These are phyloP conservation scores for Paraphoma chrysanthemicola DNA, from an alignment of 2,329 filamentous ascomycete genomes.

Conservation along the genomic window DNA sequence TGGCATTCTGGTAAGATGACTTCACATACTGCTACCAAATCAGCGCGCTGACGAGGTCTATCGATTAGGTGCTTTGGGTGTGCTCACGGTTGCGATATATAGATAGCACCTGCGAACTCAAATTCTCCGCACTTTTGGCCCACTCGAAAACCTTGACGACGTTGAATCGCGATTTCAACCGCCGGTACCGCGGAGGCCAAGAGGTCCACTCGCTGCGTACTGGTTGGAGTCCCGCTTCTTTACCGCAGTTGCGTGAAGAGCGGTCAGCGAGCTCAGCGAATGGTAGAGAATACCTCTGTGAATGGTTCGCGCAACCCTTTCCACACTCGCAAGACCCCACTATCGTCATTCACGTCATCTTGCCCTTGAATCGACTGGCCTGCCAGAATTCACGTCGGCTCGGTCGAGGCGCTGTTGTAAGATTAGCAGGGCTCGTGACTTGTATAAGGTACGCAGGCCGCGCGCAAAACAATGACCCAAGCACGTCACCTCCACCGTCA, in stretches of 20 bases:
- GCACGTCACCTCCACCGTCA: slow-evolving; percentile 13
- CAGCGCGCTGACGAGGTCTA: slow-evolving; percentile 29
- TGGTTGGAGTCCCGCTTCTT: slow-evolving; percentile 11
- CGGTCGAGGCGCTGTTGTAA: slow-evolving; percentile 10
- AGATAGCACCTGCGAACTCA: slow-evolving; percentile 24
- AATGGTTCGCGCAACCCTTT: slow-evolving; percentile 23
- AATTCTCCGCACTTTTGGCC: slow-evolving; percentile 11
- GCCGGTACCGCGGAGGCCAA: not conserved
- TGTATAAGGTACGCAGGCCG: slow-evolving; percentile 10
- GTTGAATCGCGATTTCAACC: slow-evolving; percentile 3
- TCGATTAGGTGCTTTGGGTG: slow-evolving; percentile 18
- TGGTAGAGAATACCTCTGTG: slow-evolving; percentile 20
- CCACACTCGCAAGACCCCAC: slow-evolving; percentile 14
- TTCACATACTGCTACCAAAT: slow-evolving; percentile 15
- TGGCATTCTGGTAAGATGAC: slow-evolving; percentile 34
- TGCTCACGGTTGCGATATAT: slow-evolving; percentile 22
- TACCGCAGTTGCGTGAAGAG: slow-evolving; percentile 33
- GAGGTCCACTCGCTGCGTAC: not conserved
- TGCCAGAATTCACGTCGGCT: slow-evolving; percentile 14
- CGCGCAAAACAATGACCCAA: slow-evolving; percentile 18
- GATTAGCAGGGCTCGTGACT: slow-evolving; percentile 3
- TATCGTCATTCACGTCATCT: slow-evolving; percentile 24
- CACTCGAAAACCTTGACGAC: slow-evolving; percentile 17
- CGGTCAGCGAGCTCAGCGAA: slow-evolving; percentile 27
- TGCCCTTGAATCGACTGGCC: slow-evolving; percentile 5